Base-by-base conservation (phyloP, 495 filamentous ascomycete genomes). In the Chaetomidium leptoderma region DNA sequence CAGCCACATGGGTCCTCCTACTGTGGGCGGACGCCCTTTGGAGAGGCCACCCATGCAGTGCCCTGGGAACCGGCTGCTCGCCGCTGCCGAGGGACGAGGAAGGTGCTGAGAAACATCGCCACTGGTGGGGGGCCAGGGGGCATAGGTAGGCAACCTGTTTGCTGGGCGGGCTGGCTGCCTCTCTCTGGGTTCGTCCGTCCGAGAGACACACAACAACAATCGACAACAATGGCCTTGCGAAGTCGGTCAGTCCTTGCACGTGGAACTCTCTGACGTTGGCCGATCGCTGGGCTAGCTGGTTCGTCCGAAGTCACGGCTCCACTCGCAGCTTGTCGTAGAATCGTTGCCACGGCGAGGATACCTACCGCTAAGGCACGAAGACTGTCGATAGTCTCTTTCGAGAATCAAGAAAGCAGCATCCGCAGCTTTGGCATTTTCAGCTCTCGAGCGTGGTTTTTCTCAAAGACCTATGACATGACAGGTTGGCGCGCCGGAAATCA, bases 231-330 rank as follows among this genome's bases (percentile, higher is more conserved):
- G 30, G 14, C 51, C 36, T 43, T n/a, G n/a, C 24, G 10, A n/a
- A 14, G 9, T 1, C 19, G 23, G 24, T 26, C 11, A 2, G 8
- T 49, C 40, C 26, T 5, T 17, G 40, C 16, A n/a, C n/a, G 24
- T 57, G 45, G 24, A 26, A 58, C 47, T 17, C 3, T 44, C 33
- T 46, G 56, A 57, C 39, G 48, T 58, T n/a, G 40, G 37, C 45
- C 56, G 39, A 46, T 17, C 2, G 26, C 27, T 16, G n/a, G 35
- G 13, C n/a, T 33, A 37, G 35, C 49, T 32, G 6, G 17, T n/a
- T 19, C 40, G 17, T 23, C 51, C 52, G 39, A 39, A n/a, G 6
- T 19, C 6, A 9, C 17, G 36, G 39, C 46, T 23, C 55, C 32
- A 39, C 46, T 35, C 13, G 24, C 6, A 11, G 47, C 17, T 44